Conservation (phyloP, 2,329 filamentous ascomycete species). For the Xylariales sp. region DNA sequence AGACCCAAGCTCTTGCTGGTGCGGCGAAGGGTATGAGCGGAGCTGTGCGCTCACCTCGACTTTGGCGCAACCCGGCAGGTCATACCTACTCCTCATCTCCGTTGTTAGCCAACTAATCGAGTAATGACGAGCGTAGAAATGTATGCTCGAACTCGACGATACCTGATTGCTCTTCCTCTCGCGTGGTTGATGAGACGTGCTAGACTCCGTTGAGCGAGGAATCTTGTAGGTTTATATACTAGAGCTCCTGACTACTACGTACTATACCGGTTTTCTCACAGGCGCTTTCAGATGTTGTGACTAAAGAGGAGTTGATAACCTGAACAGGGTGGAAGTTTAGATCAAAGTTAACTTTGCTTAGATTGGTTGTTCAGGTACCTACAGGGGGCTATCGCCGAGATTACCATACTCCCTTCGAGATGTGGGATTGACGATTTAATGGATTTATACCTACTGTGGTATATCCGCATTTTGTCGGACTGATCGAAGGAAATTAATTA, state of each 20-base stretch:
- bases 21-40: conserved; percentile 9
- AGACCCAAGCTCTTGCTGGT: neutral
- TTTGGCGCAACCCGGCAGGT: neutral
- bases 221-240: conserved; percentile 12
- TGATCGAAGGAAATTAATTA: too few relatives aligned
- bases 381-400: neutral
- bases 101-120: neutral
- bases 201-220: neutral
- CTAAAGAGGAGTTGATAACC: neutral
- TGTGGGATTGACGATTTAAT: too few relatives aligned
- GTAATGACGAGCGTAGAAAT: neutral
- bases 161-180: neutral
- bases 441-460: too few relatives aligned
- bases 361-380: too few relatives aligned
- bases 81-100: conserved; percentile 23
- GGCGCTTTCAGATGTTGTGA: too few relatives aligned
- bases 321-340: neutral
- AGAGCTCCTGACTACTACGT: neutral
- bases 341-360: too few relatives aligned
- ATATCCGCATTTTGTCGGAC: neutral
- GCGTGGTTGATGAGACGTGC: neutral
- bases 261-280: neutral
- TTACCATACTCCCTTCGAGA: neutral
- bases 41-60: neutral
- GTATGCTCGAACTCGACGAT: neutral